These are phyloP conservation scores for Leptomonas seymouri DNA, from an alignment of 208 protist genomes.

Conservation along the genomic window DNA sequence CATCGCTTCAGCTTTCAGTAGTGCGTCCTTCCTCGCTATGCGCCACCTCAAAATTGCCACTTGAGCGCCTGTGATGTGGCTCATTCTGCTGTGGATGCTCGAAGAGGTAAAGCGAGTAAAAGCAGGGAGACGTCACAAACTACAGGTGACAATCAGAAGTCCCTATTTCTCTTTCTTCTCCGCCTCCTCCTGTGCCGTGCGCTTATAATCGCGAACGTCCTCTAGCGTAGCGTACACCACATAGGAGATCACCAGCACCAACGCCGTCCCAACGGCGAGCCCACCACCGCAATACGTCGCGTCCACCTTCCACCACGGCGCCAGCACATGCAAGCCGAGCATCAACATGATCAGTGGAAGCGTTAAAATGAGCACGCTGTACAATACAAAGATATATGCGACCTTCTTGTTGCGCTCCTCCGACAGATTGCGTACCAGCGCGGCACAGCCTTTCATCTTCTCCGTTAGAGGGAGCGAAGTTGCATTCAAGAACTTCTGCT, in stretches of 20 bases:
- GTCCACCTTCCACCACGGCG: slow-evolving; percentile 48
- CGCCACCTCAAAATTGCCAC: too few relatives aligned
- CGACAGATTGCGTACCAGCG: slow-evolving; percentile 38
- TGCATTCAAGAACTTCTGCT: slow-evolving; percentile 48
- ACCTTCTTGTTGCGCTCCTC: slow-evolving; percentile 49
- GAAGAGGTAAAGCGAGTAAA: too few relatives aligned
- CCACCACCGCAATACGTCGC: slow-evolving; percentile 65
- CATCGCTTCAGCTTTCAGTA: too few relatives aligned
- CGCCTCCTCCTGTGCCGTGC: neutral
- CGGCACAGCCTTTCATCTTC: slow-evolving; percentile 52
- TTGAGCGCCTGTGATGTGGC: too few relatives aligned
- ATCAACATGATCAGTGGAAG: slow-evolving; percentile 67
- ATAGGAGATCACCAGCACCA: slow-evolving; percentile 62
- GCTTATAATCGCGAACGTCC: slow-evolving; percentile 22
- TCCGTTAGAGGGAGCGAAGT: slow-evolving; percentile 47
- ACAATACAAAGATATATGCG: slow-evolving; percentile 49
- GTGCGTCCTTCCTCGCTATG: too few relatives aligned
- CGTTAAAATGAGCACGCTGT: slow-evolving; percentile 69
- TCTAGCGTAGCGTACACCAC: slow-evolving; percentile 68
- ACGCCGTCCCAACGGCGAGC: slow-evolving; percentile 45
- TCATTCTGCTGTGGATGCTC: too few relatives aligned
- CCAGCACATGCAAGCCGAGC: slow-evolving; percentile 61
- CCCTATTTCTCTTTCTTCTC: slow-evolving; percentile 49
- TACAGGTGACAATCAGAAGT: neutral
- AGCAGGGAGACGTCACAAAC: too few relatives aligned